Evolutionary conservation across 805 yeast genomes (phyloP).

Genomic region (Ogataea sp.): DNA sequence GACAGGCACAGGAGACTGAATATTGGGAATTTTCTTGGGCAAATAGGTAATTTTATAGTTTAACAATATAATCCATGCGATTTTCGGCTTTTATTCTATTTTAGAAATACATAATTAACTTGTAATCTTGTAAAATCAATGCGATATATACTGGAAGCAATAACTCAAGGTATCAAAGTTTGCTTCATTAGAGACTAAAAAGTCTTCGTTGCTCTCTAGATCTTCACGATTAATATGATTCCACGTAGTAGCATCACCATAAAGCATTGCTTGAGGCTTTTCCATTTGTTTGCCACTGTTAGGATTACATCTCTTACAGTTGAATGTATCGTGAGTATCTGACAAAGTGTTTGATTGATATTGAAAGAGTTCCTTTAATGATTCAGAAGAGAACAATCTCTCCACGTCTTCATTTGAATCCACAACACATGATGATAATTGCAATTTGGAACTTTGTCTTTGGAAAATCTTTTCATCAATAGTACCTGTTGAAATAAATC

Average conservation of each 20-base stretch:
- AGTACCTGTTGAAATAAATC: conserved; percentile 84
- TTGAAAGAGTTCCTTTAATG: conserved; percentile 65
- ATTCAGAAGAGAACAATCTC: conserved; percentile 78
- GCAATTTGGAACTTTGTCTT: conserved; percentile 89
- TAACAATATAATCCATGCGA: no score
- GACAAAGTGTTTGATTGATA: conserved; percentile 61
- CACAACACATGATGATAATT: conserved; percentile 90
- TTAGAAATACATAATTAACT: no score
- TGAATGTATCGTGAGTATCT: conserved; percentile 89
- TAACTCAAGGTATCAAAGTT: conserved; percentile 65
- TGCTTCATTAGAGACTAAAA: conserved; percentile 66
- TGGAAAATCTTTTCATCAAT: conserved; percentile 95
- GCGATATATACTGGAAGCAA: conserved; percentile 92
- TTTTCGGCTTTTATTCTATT: no score
- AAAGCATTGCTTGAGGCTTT: conserved; percentile 79
- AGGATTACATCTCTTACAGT: conserved; percentile 68
- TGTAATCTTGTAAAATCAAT: conserved; percentile 33
- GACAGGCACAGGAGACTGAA: conserved; percentile 29
- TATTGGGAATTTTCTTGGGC: conserved; percentile 81
- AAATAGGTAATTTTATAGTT: conserved; percentile 16
- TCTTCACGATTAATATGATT: conserved; percentile 71
- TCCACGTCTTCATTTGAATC: conserved; percentile 96
- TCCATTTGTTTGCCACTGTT: conserved; percentile 48
- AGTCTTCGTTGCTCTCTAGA: conserved; percentile 64
- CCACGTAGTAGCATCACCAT: conserved; percentile 98